phyloP scores from a whole-genome alignment of 2,329 filamentous ascomycete genomes.

The Claviceps sp. region DNA sequence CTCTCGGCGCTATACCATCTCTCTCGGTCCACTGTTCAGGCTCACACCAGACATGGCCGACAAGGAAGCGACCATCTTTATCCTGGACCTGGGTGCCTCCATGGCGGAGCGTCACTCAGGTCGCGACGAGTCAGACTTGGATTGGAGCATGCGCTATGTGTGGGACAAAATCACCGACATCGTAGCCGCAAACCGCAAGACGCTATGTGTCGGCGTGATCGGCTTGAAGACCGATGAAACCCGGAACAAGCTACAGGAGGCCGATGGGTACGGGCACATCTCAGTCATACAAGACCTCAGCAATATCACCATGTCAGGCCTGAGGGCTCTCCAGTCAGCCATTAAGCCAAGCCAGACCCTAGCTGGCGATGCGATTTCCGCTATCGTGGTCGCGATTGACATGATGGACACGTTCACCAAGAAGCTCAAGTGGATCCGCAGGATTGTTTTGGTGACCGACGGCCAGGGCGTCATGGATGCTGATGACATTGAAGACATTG shows the following conservation, averaged over 20 bases:
- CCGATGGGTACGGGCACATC: conserved; percentile 70
- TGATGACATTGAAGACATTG: conserved; percentile 57
- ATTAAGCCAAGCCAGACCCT: conserved; percentile 56
- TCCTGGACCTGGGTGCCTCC: conserved; percentile 77
- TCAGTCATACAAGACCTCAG: conserved; percentile 59
- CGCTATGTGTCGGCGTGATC: conserved; percentile 62
- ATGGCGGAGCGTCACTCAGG: conserved; percentile 64
- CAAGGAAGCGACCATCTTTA: conserved; percentile 87
- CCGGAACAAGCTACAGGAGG: conserved; percentile 50
- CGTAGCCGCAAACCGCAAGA: conserved; percentile 52
- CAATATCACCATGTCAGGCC: conserved; percentile 48
- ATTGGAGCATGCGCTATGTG: conserved; percentile 81
- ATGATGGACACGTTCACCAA: conserved; percentile 74
- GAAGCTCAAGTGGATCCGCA: conserved; percentile 67
- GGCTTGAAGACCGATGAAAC: conserved; percentile 73
- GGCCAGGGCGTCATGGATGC: conserved; percentile 59
- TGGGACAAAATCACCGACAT: conserved; percentile 79
- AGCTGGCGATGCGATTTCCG: conserved; percentile 73
- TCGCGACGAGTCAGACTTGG: conserved; percentile 65
- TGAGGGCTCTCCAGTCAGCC: conserved; percentile 48
- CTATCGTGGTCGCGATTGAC: conserved; percentile 70
- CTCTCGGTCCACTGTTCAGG: neutral
- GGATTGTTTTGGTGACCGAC: conserved; percentile 77
- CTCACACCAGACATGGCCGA: conserved; percentile 51
- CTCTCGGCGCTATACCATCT: neutral